Percentiles rank a stretch among this genome's conserved stretches.
phyloP scores from a whole-genome alignment of 768 basidiomycete species.

The Lactarius tabidus region DNA sequence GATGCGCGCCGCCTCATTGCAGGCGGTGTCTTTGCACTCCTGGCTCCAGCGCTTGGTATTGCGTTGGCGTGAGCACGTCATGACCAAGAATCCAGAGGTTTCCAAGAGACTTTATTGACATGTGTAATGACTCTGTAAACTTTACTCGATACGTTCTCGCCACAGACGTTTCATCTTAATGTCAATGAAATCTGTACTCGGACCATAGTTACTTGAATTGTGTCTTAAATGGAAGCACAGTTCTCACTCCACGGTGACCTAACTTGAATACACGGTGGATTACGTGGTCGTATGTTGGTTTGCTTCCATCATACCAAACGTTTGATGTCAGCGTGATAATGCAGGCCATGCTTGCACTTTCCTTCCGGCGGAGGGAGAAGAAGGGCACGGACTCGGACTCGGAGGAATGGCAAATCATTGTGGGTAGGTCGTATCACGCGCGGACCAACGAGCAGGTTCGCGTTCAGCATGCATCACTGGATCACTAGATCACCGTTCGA shows the following conservation, averaged over 20 bases:
- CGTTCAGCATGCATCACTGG: no score
- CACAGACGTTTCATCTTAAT: not conserved
- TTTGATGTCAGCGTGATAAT: not conserved
- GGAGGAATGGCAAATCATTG: no score
- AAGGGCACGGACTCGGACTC: no score
- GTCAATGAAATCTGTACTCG: not conserved
- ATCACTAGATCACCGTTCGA: no score
- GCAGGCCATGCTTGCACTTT: no score
- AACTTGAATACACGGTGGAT: no score
- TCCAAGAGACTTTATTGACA: not conserved
- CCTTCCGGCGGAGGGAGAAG: no score
- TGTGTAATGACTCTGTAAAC: not conserved
- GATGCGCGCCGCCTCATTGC: constrained; percentile 3
- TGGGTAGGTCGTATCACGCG: no score
- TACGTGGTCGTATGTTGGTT: not conserved
- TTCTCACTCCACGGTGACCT: no score
- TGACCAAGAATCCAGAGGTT: not conserved
- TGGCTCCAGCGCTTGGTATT: constrained; percentile 8
- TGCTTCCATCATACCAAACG: not conserved
- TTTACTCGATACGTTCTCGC: not conserved
- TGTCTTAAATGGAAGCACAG: not conserved
- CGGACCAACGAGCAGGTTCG: no score
- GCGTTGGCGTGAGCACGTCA: not conserved
- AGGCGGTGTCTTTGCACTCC: constrained; percentile 5
- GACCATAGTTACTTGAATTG: not conserved